phyloP scores from a whole-genome alignment of 805 yeast species.

The Candida yuanshanica region DNA sequence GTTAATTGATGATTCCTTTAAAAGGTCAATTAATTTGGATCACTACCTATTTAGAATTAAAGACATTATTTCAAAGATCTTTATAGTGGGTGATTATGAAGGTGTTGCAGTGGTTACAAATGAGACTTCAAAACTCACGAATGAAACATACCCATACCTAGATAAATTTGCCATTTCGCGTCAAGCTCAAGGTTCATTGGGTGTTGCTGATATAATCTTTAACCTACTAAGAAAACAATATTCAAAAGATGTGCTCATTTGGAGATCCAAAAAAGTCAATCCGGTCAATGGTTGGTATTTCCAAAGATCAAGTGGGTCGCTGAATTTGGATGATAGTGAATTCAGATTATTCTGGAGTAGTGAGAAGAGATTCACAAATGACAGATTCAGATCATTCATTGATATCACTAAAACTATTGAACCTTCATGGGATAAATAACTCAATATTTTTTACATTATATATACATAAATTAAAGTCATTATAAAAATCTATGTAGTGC shows the following conservation, averaged over 20 bases:
- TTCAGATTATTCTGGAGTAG: slow-evolving; percentile 44
- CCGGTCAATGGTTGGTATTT: slow-evolving; percentile 98
- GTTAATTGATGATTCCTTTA: slow-evolving; percentile 77
- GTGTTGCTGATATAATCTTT: slow-evolving; percentile 90
- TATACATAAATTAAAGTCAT: not conserved
- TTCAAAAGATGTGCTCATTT: slow-evolving; percentile 61
- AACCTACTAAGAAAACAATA: slow-evolving; percentile 67
- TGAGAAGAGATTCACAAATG: slow-evolving; percentile 19
- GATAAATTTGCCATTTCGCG: slow-evolving; percentile 92
- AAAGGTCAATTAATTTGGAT: slow-evolving; percentile 55
- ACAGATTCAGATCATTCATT: slow-evolving; percentile 41
- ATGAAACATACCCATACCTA: slow-evolving; percentile 58
- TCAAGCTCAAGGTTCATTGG: slow-evolving; percentile 81
- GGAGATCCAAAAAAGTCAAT: slow-evolving; percentile 85
- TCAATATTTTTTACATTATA: not conserved
- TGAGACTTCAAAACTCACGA: slow-evolving; percentile 39
- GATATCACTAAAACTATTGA: slow-evolving; percentile 50
- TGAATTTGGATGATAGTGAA: slow-evolving; percentile 35
- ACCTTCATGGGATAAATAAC: slow-evolving; percentile 41
- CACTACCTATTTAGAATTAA: slow-evolving; percentile 65
- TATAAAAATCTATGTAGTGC: slow-evolving; percentile 24
- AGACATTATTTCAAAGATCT: slow-evolving; percentile 62
- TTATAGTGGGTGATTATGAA: slow-evolving; percentile 90
- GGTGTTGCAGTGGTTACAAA: slow-evolving; percentile 92
- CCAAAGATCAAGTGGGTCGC: slow-evolving; percentile 76